Evolutionary conservation across 2,329 filamentous ascomycete species (phyloP).

Genomic region (Penicillium sp.): DNA sequence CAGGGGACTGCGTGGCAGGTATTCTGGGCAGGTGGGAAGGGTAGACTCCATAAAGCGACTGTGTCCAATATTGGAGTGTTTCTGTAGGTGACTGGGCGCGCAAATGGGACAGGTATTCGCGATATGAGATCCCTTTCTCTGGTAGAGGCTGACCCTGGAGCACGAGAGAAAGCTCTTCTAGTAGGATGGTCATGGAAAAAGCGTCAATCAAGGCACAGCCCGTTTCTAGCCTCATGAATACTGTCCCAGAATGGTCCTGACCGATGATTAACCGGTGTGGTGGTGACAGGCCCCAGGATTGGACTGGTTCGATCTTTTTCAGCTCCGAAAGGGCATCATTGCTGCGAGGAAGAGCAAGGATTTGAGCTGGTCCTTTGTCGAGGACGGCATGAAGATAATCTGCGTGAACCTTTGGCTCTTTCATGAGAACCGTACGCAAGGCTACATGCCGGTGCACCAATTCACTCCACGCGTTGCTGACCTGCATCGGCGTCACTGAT

Average conservation of each 20-base stretch:
- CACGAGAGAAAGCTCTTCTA: background rate
- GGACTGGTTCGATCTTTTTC: background rate
- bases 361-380: background rate
- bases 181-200: slow-evolving; percentile 1
- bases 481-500: background rate
- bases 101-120: background rate
- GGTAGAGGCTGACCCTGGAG: background rate
- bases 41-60: background rate
- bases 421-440: slow-evolving; percentile 1
- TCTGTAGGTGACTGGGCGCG: background rate
- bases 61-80: slow-evolving; percentile 2
- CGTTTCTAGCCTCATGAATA: background rate
- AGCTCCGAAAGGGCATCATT: background rate
- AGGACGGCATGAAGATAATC: background rate
- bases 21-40: background rate
- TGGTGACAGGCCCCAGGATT: slow-evolving; percentile 1
- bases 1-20: background rate
- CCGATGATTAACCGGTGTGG: slow-evolving; percentile 1
- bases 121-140: background rate
- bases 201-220: slow-evolving; percentile 4
- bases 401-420: background rate
- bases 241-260: background rate
- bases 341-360: background rate
- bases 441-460: background rate
- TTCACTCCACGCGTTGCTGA: slow-evolving; percentile 1